Base-by-base conservation (phyloP, 164 flowering plant genomes). In the Dillenia turbinata region DNA sequence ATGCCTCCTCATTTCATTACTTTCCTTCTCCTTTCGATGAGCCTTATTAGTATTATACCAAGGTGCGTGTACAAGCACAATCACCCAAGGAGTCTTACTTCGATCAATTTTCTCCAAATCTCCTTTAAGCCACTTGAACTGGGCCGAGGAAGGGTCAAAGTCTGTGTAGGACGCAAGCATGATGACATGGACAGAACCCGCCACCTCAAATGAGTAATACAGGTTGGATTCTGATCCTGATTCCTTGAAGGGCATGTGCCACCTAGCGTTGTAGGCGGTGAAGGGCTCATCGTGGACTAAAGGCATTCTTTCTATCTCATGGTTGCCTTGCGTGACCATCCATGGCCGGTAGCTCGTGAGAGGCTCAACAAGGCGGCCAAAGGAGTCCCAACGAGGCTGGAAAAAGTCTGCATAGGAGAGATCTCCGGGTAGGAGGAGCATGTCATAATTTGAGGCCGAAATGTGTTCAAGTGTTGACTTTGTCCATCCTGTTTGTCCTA, bases 321-420 rank as follows among this genome's bases (percentile, higher is more conserved):
- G 96, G 80, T 92, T 92, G 14, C 98, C 98, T 64, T 83, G 82
- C 0, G 97, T 85, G 47, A 86, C 90, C 94, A 92, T 92, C 97
- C 97, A 92, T 0, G 97, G 97, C 12, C 95, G 67, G 17, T 69
- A 72, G 82, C 94, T 89, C 0, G 97, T 85, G 8, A 81, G 71
- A 0, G 98, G 91, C 77, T 92, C 87, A 0, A 92, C 85, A 0
- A 92, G 65, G 5, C 81, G 77, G 11, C 98, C 98, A 51, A 88
- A 92, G 0, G 87, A 76, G 74, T 92, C 98, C 98, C 98, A 92
- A 0, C 56, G 45, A 0, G 83, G 74, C 64, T 92, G 95, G 26
- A 5, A 0, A 0, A 13, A 1, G 57, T 92, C 98, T 0, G 96
- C 96, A 40, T 92, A 92, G 4, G 98, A 82, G 43, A 92, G 65